Evolutionary conservation across 345 rosid species (phyloP).

Genomic region (Aegle marmelos): DNA sequence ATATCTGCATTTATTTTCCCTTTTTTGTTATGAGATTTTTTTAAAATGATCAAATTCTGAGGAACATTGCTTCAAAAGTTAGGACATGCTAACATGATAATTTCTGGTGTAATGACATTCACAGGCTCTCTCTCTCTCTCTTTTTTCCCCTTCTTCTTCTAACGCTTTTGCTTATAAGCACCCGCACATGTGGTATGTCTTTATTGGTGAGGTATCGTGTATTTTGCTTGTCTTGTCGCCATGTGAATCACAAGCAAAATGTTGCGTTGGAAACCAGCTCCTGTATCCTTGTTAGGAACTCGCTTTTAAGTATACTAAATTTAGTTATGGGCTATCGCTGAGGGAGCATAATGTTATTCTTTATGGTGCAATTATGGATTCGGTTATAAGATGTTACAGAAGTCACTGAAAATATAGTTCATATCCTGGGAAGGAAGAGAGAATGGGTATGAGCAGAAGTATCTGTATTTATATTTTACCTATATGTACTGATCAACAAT

Average conservation of each 20-base stretch:
- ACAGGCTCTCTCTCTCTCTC: too few relatives aligned
- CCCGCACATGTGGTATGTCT: neutral
- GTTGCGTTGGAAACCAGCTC: neutral
- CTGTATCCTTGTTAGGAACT: neutral
- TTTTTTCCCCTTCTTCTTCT: fast-evolving
- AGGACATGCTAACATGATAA: neutral
- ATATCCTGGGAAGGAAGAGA: neutral
- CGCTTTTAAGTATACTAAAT: neutral
- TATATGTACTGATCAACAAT: constrained; percentile 8
- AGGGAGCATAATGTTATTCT: neutral
- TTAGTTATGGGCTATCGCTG: neutral
- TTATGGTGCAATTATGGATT: neutral
- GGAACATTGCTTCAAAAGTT: neutral
- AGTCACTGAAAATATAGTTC: neutral
- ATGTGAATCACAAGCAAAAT: neutral
- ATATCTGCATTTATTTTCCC: neutral
- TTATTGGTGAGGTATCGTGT: neutral
- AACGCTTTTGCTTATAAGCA: neutral
- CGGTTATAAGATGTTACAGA: neutral
- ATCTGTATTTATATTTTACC: neutral
- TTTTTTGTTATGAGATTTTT: neutral
- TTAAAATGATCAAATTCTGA: neutral
- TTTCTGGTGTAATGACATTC: neutral
- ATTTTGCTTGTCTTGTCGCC: neutral
- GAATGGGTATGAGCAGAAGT: neutral